These are phyloP conservation scores for Hibiscus mutabilis DNA, from an alignment of 345 rosid species.

Conservation along the genomic window DNA sequence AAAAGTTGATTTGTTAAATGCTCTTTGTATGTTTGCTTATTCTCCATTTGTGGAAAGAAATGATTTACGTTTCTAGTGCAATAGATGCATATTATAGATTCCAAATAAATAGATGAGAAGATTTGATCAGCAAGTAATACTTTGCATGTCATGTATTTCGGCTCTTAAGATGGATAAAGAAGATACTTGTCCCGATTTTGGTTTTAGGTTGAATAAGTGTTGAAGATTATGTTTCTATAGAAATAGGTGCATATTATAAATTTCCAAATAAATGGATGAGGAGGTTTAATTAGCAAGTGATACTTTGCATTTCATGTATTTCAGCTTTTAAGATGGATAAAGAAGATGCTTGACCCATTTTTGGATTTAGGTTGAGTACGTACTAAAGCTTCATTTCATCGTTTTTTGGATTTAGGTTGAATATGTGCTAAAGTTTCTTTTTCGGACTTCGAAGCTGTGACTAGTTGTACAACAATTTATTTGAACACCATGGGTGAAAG, in stretches of 20 bases:
- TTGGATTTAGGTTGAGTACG: neutral
- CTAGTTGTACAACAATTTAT: conserved; percentile 14
- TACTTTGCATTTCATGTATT: too few species aligned
- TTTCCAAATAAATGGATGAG: too few species aligned
- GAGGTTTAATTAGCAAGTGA: too few species aligned
- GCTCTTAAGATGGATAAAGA: neutral
- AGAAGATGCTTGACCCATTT: neutral
- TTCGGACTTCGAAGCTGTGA: conserved; percentile 20
- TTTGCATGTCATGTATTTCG: neutral
- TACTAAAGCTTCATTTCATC: neutral
- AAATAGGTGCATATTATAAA: too few species aligned
- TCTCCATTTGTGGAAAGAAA: neutral
- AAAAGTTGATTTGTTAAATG: neutral
- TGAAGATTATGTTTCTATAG: too few species aligned
- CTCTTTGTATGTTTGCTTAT: neutral
- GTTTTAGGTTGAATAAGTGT: too few species aligned
- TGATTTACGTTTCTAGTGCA: neutral
- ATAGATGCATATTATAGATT: neutral
- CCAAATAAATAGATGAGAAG: neutral
- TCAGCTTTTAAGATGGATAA: too few species aligned
- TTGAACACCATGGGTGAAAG: conserved; percentile 47
- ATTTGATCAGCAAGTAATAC: neutral
- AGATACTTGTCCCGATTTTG: neutral
- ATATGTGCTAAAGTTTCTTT: conserved; percentile 4
- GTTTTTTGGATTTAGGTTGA: neutral